These are phyloP conservation scores for Debaryomyces maramus DNA, from an alignment of 805 yeast species.

Conservation along the genomic window DNA sequence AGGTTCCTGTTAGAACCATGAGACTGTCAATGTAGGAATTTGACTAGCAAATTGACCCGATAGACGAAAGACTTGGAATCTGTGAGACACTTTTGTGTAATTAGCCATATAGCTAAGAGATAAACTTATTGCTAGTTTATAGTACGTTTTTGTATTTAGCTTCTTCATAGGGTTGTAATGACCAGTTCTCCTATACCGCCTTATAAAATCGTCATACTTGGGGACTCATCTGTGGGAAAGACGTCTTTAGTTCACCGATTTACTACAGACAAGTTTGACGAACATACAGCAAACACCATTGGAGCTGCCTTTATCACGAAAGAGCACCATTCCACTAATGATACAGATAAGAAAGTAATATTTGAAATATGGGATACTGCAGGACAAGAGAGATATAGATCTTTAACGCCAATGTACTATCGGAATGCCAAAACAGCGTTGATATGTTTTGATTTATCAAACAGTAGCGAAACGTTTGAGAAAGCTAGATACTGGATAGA, in stretches of 20 bases:
- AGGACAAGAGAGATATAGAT: slow-evolving; percentile 78
- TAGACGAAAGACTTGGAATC: no score
- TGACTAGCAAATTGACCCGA: no score
- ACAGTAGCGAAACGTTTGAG: slow-evolving; percentile 43
- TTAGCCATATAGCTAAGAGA: no score
- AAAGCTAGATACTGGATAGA: slow-evolving; percentile 90
- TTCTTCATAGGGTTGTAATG: neutral
- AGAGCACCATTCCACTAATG: slow-evolving; percentile 32
- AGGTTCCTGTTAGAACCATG: no score
- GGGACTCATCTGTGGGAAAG: slow-evolving; percentile 64
- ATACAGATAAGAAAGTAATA: slow-evolving; percentile 44
- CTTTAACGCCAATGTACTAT: slow-evolving; percentile 82
- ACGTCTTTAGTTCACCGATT: slow-evolving; percentile 81
- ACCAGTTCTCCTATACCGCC: slow-evolving; percentile 20
- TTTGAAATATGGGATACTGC: slow-evolving; percentile 88
- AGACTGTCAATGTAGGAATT: no score
- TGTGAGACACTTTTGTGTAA: no score
- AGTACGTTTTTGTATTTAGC: no score
- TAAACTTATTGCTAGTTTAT: no score
- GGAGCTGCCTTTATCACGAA: slow-evolving; percentile 99
- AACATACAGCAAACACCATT: slow-evolving; percentile 83
- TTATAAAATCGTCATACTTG: slow-evolving; percentile 42
- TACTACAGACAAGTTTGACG: slow-evolving; percentile 69
- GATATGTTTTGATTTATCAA: slow-evolving; percentile 82
- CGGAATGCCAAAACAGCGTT: slow-evolving; percentile 71